A percentile compares a stretch with the other conserved stretches of the same genome.
Conservation (phyloP, 1,284 basidiomycete species). For the Stygiomarasmius scandens region DNA sequence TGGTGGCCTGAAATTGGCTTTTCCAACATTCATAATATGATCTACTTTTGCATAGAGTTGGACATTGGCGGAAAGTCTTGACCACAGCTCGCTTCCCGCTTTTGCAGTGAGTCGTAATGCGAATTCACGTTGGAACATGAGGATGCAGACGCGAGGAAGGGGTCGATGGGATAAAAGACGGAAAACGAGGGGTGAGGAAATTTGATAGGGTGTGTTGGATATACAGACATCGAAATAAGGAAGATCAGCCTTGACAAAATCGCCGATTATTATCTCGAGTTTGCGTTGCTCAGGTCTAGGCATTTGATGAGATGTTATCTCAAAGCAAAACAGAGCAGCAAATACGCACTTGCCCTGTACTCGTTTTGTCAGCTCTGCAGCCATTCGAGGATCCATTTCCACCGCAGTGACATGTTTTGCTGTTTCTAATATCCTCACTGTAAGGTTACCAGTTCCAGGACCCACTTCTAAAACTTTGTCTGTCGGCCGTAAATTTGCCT, state of each 20-base stretch:
- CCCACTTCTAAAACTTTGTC: slow-evolving; percentile 98
- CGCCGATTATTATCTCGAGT: slow-evolving; percentile 92
- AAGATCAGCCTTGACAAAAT: slow-evolving; percentile 95
- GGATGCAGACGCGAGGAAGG: slow-evolving; percentile 90
- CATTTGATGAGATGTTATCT: slow-evolving; percentile 1
- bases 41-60: slow-evolving; percentile 96
- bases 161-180: slow-evolving; percentile 96
- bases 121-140: slow-evolving; percentile 99
- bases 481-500: slow-evolving; percentile 93
- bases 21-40: slow-evolving; percentile 94
- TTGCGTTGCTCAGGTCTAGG: slow-evolving; percentile 91
- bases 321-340: slow-evolving; percentile 6
- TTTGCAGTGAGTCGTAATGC: slow-evolving; percentile 90
- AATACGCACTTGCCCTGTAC: slow-evolving; percentile 94
- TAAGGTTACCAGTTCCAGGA: slow-evolving; percentile 97
- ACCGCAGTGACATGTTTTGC: slow-evolving; percentile 92
- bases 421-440: slow-evolving; percentile 92
- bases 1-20: slow-evolving; percentile 96
- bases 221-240: slow-evolving; percentile 99
- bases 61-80: slow-evolving; percentile 93
- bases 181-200: slow-evolving; percentile 97
- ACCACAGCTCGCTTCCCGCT: slow-evolving; percentile 90
- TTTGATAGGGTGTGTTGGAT: slow-evolving; percentile 98
- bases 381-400: slow-evolving; percentile 99
- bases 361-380: slow-evolving; percentile 94